Base-by-base conservation (phyloP, 805 yeast genomes). In the Hanseniaspora taiwanica region DNA sequence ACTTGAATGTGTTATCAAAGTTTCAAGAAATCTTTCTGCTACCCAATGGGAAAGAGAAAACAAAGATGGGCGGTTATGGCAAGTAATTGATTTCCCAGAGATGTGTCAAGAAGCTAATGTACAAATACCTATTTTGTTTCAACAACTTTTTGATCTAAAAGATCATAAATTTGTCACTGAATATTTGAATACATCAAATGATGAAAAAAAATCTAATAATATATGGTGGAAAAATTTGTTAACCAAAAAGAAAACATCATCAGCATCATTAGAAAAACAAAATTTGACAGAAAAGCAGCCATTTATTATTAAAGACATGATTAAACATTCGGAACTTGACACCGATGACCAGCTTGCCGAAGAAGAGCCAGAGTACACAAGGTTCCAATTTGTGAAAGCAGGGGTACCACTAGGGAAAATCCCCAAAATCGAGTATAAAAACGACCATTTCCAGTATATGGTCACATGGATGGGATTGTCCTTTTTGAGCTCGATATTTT, bases 381-480 rank as follows among this genome's bases (percentile, higher is more conserved):
- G 67, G 38, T 65, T 63, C 42, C 83, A 83, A 58, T 76, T 81
- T 52, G 62, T 76, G 41, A 72, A 69, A 43, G 79, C 83, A 4
- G 98, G 98, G 40, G 89, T 89, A 6, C 98, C 98, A 9, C 57
- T 91, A 9, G 98, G 95, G 1, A 76, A 80, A 40, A 61, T 67
- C 7, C 87, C 96, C n/a, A 75, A 74, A 49, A 74, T 89, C 25
- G 87, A 78, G 48, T 71, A 84, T 54, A 76, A 81, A 45, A 91
- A 91, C 58, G 85, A 86, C 54, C 98, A 91, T 55, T 62, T 87
- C 58, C 95, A 89, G 58, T 91, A 91, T 57, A 63, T 91, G 53
- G 75, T 85, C 17, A 91, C 98, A 0, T 91, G 98, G 98, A 89
- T 83, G 57, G 94, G 96, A 0, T 70, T 89, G 34, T 76, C 86